These are phyloP conservation scores for Podaxis rugospora DNA, from an alignment of 768 basidiomycete species.

Conservation along the genomic window DNA sequence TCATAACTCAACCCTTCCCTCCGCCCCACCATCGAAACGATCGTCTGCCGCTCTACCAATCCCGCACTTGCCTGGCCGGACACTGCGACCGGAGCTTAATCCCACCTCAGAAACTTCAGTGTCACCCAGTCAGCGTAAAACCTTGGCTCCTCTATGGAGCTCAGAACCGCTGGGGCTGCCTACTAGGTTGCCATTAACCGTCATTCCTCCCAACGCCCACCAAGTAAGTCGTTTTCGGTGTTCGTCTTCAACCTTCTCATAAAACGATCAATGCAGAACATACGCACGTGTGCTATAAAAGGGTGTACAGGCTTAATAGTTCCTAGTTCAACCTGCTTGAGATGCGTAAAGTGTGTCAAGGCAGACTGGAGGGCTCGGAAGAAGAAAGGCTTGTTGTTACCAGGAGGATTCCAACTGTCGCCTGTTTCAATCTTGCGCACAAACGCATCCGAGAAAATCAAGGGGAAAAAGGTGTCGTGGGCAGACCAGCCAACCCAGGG, in stretches of 20 bases:
- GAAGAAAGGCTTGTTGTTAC: background rate
- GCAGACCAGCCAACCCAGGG: slow-evolving; percentile 20
- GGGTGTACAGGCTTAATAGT: background rate
- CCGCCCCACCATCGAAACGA: background rate
- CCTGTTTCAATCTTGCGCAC: background rate
- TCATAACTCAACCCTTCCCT: background rate
- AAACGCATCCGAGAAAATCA: background rate
- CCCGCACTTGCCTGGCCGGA: background rate
- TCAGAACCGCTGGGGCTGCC: background rate
- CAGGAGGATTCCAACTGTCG: background rate
- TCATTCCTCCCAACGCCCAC: background rate
- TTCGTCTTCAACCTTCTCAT: background rate
- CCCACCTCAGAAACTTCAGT: background rate
- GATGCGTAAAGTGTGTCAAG: slow-evolving; percentile 2
- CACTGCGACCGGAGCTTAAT: background rate
- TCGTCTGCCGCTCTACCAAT: background rate
- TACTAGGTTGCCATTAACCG: too few species aligned
- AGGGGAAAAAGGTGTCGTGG: slow-evolving; percentile 31
- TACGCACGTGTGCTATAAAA: background rate
- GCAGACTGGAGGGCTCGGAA: background rate
- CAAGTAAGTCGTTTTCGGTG: background rate
- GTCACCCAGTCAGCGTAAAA: too few species aligned
- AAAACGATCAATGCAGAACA: background rate
- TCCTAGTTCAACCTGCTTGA: slow-evolving; percentile 3
- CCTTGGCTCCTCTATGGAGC: background rate